Conservation (phyloP, 176 grass and related monocot genomes). For the sorghum (Sorghum bicolor) region DNA sequence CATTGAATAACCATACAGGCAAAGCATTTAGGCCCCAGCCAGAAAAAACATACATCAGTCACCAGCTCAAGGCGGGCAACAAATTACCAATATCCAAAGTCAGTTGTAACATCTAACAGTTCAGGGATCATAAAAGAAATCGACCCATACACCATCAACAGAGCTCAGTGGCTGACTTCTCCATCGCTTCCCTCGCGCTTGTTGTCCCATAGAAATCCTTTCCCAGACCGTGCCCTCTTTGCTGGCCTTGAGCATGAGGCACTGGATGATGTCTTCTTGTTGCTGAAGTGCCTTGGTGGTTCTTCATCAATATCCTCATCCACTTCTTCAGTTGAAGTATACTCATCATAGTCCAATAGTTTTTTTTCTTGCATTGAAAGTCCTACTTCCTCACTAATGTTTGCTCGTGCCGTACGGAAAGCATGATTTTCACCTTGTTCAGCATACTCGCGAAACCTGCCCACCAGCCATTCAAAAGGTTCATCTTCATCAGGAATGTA, state of each 20-base stretch:
- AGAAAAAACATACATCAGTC: neutral
- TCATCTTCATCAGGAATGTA: neutral
- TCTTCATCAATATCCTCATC: neutral
- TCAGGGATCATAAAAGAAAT: neutral
- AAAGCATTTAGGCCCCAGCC: neutral
- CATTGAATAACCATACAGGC: neutral
- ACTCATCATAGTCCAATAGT: neutral
- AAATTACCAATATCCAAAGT: too few relatives aligned
- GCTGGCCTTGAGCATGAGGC: neutral
- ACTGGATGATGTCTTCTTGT: neutral
- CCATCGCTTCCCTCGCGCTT: neutral
- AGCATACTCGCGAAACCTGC: neutral
- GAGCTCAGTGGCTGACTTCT: neutral
- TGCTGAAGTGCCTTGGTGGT: neutral
- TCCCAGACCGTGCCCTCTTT: neutral
- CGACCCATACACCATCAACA: too few relatives aligned
- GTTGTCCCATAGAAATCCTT: neutral
- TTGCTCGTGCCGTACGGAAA: neutral
- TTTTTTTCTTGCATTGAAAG: neutral
- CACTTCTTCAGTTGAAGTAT: neutral
- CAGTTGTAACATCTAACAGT: too few relatives aligned
- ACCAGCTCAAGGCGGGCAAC: too few relatives aligned
- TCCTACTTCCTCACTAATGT: neutral
- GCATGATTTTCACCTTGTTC: neutral
- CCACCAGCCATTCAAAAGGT: conserved; percentile 12